Percentiles rank a stretch among this genome's conserved stretches.
Conservation (phyloP, 1,284 basidiomycete species). For the Apiotrichum montevideense region DNA sequence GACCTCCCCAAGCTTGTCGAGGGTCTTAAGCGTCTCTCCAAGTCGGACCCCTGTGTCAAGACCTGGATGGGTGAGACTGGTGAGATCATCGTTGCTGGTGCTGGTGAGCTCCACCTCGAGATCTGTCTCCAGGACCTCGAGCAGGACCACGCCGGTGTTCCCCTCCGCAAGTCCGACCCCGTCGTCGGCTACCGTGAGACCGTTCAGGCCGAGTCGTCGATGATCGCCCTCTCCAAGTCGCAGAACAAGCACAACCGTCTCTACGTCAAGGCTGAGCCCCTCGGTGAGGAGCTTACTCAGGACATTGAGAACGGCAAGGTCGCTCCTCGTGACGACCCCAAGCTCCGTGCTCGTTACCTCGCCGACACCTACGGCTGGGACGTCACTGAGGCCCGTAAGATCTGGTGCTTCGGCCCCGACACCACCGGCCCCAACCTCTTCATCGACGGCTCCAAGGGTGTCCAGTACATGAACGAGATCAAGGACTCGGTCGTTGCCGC, state of each 20-base stretch:
- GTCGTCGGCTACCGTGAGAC: constrained; percentile 99
- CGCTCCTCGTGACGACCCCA: constrained; percentile 93
- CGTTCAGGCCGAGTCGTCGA: constrained; percentile 90
- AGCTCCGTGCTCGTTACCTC: constrained; percentile 87
- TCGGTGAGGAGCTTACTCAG: constrained; percentile 88
- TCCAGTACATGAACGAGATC: constrained; percentile 97
- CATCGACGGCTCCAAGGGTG: constrained; percentile 98
- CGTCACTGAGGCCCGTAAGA: constrained; percentile 98
- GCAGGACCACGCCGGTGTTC: constrained; percentile 99
- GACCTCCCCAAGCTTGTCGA: constrained; percentile 99
- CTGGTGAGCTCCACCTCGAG: constrained; percentile 98
- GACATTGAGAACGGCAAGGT: constrained; percentile 88
- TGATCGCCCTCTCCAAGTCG: constrained; percentile 96
- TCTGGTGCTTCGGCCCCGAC: constrained; percentile 99
- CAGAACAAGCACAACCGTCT: constrained; percentile 99
- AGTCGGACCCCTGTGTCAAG: constrained; percentile 99
- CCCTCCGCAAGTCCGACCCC: constrained; percentile 97
- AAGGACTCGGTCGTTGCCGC: constrained; percentile 99
- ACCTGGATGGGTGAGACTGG: constrained; percentile 88
- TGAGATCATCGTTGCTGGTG: constrained; percentile 99
- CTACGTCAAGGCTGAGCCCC: constrained; percentile 84
- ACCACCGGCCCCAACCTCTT: constrained; percentile 95
- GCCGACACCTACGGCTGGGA: constrained; percentile 99
- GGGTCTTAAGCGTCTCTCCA: constrained; percentile 99
- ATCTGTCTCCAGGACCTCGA: constrained; percentile 99